phyloP scores from a whole-genome alignment of 139 green algal genomes.

The Yamagishiella unicocca region DNA sequence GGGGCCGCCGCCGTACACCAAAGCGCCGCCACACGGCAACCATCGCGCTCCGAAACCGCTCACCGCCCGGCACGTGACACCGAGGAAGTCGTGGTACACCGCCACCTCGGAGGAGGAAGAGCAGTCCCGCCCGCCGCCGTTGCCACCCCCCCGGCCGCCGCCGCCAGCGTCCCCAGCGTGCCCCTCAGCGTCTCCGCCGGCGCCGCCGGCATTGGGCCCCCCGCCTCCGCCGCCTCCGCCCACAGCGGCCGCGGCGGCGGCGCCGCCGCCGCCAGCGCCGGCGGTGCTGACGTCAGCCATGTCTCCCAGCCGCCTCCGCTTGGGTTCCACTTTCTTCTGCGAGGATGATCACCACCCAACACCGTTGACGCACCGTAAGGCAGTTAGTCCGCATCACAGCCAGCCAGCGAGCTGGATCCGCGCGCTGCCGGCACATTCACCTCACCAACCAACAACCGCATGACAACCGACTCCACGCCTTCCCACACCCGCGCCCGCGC shows the following conservation, averaged over 20 bases:
- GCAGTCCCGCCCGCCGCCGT: neutral
- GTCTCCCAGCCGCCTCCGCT: neutral
- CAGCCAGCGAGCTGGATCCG: too few species aligned
- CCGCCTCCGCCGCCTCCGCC: neutral
- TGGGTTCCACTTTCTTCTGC: conserved; percentile 36
- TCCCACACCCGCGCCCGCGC: too few species aligned
- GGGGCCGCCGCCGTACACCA: too few species aligned
- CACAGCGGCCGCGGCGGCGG: neutral
- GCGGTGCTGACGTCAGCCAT: neutral
- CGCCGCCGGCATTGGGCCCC: neutral
- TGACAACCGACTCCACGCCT: too few species aligned
- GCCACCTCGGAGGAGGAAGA: neutral
- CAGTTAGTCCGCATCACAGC: too few species aligned
- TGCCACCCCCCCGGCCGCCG: neutral
- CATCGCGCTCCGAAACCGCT: too few species aligned
- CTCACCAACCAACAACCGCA: too few species aligned
- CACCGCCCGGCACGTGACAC: conserved; percentile 21
- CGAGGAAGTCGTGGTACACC: conserved; percentile 39
- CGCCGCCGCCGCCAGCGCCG: neutral
- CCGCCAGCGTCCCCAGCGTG: neutral
- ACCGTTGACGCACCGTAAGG: too few species aligned
- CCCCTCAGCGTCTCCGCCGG: neutral
- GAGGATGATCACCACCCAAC: too few species aligned
- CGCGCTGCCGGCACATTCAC: too few species aligned
- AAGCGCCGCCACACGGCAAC: too few species aligned